A percentile compares a stretch with the other conserved stretches of the same genome.
phyloP scores from a whole-genome alignment of 1,139 yeast species.

The Zygosaccharomyces pseudobailii region DNA sequence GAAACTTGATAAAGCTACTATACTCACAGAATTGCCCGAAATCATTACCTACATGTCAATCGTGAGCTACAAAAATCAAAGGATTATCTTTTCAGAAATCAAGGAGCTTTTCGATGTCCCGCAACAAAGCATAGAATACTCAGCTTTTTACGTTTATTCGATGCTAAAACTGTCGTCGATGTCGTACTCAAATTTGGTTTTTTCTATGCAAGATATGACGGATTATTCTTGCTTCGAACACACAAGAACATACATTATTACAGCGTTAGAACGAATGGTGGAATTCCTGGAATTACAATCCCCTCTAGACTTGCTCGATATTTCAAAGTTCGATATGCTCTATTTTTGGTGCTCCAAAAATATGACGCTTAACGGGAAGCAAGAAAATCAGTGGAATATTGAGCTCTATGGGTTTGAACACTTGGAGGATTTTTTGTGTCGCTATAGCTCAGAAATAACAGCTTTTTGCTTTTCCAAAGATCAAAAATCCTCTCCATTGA shows the following conservation, averaged over 20 bases:
- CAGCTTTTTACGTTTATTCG: slow-evolving; percentile 18
- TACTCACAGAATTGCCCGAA: slow-evolving; percentile 8
- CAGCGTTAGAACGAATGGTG: slow-evolving; percentile 9
- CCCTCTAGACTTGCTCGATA: slow-evolving; percentile 18
- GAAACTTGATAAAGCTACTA: slow-evolving; percentile 12
- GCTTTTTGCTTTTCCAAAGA: slow-evolving; percentile 25
- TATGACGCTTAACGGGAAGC: background rate
- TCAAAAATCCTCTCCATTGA: slow-evolving; percentile 12
- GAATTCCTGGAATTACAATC: slow-evolving; percentile 8
- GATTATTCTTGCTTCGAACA: slow-evolving; percentile 31
- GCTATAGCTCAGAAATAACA: slow-evolving; percentile 16
- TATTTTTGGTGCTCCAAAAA: slow-evolving; percentile 16
- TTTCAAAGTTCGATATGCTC: slow-evolving; percentile 23
- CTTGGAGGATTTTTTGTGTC: slow-evolving; percentile 15
- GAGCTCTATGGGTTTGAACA: slow-evolving; percentile 24
- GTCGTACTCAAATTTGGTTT: slow-evolving; percentile 16
- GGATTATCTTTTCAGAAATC: slow-evolving; percentile 26
- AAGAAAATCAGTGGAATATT: slow-evolving; percentile 22
- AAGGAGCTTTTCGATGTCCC: slow-evolving; percentile 15
- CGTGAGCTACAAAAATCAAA: slow-evolving; percentile 28
- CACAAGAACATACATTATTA: slow-evolving; percentile 36
- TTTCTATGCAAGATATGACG: slow-evolving; percentile 16
- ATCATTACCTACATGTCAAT: slow-evolving; percentile 21
- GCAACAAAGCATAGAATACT: slow-evolving; percentile 20
- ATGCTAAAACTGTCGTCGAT: slow-evolving; percentile 15